These are phyloP conservation scores for Fusarium chuoi DNA, from an alignment of 2,329 filamentous ascomycete species.

Conservation along the genomic window DNA sequence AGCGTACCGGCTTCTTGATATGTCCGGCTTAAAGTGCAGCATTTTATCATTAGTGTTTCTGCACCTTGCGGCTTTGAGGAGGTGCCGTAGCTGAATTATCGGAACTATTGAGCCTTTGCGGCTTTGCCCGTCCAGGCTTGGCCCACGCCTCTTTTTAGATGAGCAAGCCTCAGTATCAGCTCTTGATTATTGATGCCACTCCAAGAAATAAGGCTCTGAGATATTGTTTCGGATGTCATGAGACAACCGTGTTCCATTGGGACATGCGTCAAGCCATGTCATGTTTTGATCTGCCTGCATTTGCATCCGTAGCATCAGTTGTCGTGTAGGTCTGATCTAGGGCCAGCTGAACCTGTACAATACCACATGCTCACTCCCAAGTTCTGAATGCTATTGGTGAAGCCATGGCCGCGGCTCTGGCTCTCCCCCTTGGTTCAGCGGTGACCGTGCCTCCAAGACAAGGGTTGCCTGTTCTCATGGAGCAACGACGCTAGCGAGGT, in stretches of 20 bases:
- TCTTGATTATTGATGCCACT: conserved; percentile 5
- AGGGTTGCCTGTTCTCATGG: conserved; percentile 23
- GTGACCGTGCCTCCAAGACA: conserved; percentile 21
- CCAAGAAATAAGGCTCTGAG: conserved; percentile 5
- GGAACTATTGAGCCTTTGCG: conserved; percentile 19
- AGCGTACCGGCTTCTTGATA: conserved; percentile 11
- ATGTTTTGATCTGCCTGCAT: conserved; percentile 1
- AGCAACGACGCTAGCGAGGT: conserved; percentile 32
- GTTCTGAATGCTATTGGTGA: background rate
- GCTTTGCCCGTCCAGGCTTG: conserved; percentile 30
- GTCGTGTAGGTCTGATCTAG: conserved; percentile 5
- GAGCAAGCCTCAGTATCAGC: conserved; percentile 19
- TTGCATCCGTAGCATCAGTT: conserved; percentile 1
- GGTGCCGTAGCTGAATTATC: conserved; percentile 11
- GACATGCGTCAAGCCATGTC: conserved; percentile 5
- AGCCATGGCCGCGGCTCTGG: conserved; percentile 12
- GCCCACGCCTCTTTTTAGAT: conserved; percentile 24
- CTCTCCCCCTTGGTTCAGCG: conserved; percentile 27
- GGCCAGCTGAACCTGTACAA: conserved; percentile 34
- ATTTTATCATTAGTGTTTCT: background rate
- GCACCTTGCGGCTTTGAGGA: background rate
- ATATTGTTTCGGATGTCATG: conserved; percentile 23
- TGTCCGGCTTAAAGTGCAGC: background rate
- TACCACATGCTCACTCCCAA: background rate
- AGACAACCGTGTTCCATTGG: conserved; percentile 7